phyloP scores from a whole-genome alignment of 176 grass and related monocot genomes.

The Lolium multiflorum region DNA sequence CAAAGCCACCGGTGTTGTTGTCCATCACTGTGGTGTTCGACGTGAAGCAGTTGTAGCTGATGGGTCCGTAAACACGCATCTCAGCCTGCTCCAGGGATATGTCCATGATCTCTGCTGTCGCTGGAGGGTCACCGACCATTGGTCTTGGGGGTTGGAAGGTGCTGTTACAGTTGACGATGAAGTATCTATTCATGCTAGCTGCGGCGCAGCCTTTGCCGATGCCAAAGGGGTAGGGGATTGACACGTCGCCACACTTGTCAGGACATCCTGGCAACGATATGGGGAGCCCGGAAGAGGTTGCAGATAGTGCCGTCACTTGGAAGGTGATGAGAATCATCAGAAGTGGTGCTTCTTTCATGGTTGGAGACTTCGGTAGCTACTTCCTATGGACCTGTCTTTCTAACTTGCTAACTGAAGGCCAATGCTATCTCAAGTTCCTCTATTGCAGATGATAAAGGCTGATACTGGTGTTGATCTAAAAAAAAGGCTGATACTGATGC shows the following conservation, averaged over 20 bases:
- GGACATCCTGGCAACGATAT: conserved; percentile 41
- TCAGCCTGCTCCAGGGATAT: conserved; percentile 44
- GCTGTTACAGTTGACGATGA: conserved; percentile 22
- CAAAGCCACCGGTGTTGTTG: background rate
- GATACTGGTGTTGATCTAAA: background rate
- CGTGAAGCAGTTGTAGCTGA: conserved; percentile 34
- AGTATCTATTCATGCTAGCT: background rate
- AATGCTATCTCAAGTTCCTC: background rate
- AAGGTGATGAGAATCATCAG: conserved; percentile 13
- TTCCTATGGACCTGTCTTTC: background rate
- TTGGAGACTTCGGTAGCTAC: background rate
- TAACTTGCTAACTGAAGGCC: background rate
- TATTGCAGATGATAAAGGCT: background rate
- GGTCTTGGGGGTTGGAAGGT: conserved; percentile 40
- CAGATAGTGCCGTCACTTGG: background rate
- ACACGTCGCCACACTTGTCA: conserved; percentile 21
- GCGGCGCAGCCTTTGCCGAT: conserved; percentile 15
- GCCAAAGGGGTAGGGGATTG: conserved; percentile 51
- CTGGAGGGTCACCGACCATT: background rate
- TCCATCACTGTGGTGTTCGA: conserved; percentile 35
- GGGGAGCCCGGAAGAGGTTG: background rate
- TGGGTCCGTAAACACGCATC: background rate
- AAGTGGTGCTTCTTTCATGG: background rate
- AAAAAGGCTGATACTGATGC: background rate
- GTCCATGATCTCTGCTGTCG: background rate